These are phyloP conservation scores for Cucurbitaria berberidis DNA, from an alignment of 2,329 filamentous ascomycete species.

Conservation along the genomic window DNA sequence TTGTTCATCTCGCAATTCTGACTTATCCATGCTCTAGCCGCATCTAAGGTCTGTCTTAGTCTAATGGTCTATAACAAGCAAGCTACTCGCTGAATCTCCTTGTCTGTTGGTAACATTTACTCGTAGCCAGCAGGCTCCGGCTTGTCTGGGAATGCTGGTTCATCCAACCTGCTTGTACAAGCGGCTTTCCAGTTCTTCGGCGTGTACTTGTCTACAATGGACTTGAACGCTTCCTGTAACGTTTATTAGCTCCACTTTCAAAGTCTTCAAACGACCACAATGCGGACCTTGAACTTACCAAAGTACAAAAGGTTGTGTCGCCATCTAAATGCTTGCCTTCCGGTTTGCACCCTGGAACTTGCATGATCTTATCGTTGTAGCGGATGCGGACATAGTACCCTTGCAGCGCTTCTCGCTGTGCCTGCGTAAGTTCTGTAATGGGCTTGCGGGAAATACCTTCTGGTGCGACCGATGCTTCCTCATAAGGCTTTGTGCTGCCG, in stretches of 20 bases:
- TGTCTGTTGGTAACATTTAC: not conserved
- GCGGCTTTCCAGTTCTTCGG: constrained; percentile 77
- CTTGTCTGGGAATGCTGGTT: constrained; percentile 57
- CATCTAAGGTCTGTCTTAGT: not conserved
- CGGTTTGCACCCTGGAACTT: constrained; percentile 78
- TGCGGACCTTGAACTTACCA: constrained; percentile 68
- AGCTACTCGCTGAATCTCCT: not conserved
- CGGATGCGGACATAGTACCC: constrained; percentile 87
- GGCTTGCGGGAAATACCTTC: constrained; percentile 66
- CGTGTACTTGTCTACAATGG: constrained; percentile 88
- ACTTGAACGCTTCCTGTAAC: constrained; percentile 81
- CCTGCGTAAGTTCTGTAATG: constrained; percentile 60
- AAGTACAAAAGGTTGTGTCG: constrained; percentile 87
- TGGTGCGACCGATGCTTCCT: constrained; percentile 8
- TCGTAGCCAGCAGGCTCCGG: constrained; percentile 44
- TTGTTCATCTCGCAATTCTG: no score
- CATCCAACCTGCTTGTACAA: constrained; percentile 64
- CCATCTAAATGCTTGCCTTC: constrained; percentile 83
- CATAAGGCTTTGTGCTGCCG: constrained; percentile 26
- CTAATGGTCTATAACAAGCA: not conserved
- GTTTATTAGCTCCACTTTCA: not conserved
- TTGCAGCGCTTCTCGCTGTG: constrained; percentile 66
- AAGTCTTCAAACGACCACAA: no score
- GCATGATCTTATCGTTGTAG: constrained; percentile 86
- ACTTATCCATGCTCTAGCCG: not conserved